A percentile compares a stretch with the other conserved stretches of the same genome.
These are phyloP conservation scores for Dothideomycetidae sp. DNA, from an alignment of 2,329 filamentous ascomycete species.

Conservation along the genomic window DNA sequence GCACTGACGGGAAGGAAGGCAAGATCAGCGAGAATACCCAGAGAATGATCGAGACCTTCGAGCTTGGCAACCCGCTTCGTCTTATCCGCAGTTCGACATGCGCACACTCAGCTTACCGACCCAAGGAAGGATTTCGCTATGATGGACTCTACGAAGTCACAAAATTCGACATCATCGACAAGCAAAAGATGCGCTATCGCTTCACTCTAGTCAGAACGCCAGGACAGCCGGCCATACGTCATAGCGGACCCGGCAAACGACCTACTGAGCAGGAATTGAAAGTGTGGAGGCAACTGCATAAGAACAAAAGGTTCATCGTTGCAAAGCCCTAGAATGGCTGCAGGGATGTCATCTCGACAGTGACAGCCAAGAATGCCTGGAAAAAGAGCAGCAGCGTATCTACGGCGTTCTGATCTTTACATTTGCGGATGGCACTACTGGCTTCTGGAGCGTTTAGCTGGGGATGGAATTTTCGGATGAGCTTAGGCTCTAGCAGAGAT, in stretches of 20 bases:
- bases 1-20: constrained; percentile 30
- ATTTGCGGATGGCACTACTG: too few relatives aligned
- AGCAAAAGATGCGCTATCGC: constrained; percentile 28
- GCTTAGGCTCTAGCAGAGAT: too few relatives aligned
- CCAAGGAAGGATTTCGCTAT: constrained; percentile 38
- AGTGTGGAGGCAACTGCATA: constrained; percentile 3
- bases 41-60: constrained; percentile 28
- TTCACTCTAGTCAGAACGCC: constrained; percentile 34
- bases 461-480: too few relatives aligned
- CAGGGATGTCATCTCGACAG: too few relatives aligned
- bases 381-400: too few relatives aligned
- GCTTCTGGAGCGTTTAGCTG: too few relatives aligned
- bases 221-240: constrained; percentile 36
- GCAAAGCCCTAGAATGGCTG: neutral
- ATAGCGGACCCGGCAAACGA: constrained; percentile 25
- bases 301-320: constrained; percentile 9
- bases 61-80: constrained; percentile 30
- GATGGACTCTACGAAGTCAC: constrained; percentile 42
- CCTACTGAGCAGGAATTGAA: constrained; percentile 28
- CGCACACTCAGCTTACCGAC: constrained; percentile 28
- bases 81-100: constrained; percentile 36
- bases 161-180: constrained; percentile 26
- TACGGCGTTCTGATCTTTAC: too few relatives aligned
- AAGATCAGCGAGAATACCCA: constrained; percentile 27
- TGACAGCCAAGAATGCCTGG: too few relatives aligned